Conservation (phyloP, 1,139 yeast genomes). For the Kurtzmaniella quercitrusa region DNA sequence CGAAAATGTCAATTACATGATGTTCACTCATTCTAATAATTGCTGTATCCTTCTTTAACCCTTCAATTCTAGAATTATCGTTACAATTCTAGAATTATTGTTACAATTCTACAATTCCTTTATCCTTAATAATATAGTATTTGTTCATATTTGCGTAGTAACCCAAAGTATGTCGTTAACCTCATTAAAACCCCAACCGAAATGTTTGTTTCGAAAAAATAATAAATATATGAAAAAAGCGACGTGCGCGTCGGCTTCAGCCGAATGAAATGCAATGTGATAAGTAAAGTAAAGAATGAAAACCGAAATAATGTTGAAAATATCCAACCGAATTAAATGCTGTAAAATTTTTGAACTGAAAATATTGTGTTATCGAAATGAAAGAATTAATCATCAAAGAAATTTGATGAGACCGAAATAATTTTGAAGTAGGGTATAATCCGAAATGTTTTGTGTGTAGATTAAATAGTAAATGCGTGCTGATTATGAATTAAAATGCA, state of each 20-base stretch:
- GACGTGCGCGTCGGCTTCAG: not conserved
- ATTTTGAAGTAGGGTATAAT: not conserved
- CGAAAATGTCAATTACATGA: not conserved
- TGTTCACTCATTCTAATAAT: too few species aligned
- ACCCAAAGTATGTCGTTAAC: not conserved
- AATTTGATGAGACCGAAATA: not conserved
- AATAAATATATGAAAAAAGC: not conserved
- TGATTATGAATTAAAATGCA: slow-evolving; percentile 14
- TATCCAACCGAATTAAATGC: not conserved
- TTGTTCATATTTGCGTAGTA: not conserved
- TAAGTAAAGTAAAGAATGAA: not conserved
- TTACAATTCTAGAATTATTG: too few species aligned
- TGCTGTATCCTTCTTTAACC: too few species aligned
- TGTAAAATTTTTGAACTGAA: not conserved
- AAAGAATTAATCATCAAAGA: not conserved
- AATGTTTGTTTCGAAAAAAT: not conserved
- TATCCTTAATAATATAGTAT: not conserved
- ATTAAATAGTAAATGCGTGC: not conserved
- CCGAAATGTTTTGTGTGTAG: not conserved
- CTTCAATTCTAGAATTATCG: too few species aligned
- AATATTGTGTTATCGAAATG: not conserved
- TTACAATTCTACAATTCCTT: not conserved
- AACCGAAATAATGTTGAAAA: slow-evolving; percentile 2
- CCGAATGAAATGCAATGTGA: not conserved
- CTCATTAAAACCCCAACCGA: not conserved